Percentiles rank a stretch among this genome's conserved stretches.
phyloP scores from a whole-genome alignment of 1,139 yeast species.

The Arxiozyma telluris region DNA sequence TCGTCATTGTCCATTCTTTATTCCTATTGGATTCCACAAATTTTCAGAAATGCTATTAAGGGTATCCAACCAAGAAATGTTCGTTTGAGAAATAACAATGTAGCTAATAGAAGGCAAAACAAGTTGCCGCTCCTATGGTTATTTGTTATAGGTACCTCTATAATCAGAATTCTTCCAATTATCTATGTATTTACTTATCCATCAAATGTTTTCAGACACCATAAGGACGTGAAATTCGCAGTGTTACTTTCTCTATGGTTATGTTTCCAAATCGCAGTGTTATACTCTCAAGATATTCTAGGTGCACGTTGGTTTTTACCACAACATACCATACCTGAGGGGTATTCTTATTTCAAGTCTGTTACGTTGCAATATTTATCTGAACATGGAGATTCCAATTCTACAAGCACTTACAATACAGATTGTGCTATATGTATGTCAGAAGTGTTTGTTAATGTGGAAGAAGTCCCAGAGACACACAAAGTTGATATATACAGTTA shows the following conservation, averaged over 20 bases:
- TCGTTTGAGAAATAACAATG: constrained; percentile 14
- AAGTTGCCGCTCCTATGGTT: constrained; percentile 30
- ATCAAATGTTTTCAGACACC: constrained; percentile 48
- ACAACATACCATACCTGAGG: constrained; percentile 60
- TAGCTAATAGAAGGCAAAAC: constrained; percentile 16
- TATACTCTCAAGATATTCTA: constrained; percentile 52
- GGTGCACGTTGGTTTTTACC: constrained; percentile 86
- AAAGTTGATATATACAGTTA: constrained; percentile 35
- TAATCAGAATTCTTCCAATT: constrained; percentile 56
- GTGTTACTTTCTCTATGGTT: constrained; percentile 44
- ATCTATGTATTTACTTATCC: constrained; percentile 44
- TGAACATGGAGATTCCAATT: constrained; percentile 24
- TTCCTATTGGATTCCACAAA: constrained; percentile 89
- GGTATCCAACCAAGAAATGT: constrained; percentile 25
- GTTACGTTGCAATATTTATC: constrained; percentile 20
- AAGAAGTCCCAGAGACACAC: constrained; percentile 26
- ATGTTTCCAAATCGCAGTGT: constrained; percentile 43
- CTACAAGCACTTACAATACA: constrained; percentile 18
- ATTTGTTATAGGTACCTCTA: constrained; percentile 59
- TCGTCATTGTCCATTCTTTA: constrained; percentile 43
- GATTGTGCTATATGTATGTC: constrained; percentile 93
- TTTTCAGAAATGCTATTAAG: constrained; percentile 58
- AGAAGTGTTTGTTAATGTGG: constrained; percentile 40
- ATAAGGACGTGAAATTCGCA: constrained; percentile 45
- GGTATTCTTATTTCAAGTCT: constrained; percentile 53